Percentiles rank a stretch among this genome's conserved stretches.
Conservation (phyloP, 1,139 yeast species). For the Candida albicans region DNA sequence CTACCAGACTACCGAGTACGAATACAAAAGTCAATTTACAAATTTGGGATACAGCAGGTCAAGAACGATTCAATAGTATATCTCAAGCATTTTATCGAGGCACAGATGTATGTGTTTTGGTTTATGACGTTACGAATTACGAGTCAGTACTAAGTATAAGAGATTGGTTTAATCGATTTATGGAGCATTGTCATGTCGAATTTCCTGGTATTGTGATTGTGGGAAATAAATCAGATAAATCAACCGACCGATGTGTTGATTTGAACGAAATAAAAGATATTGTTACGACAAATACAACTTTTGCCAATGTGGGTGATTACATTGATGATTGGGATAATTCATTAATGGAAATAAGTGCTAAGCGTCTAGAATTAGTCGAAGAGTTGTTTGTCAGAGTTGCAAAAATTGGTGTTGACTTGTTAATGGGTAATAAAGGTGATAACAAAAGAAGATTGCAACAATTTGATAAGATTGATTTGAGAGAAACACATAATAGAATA, state of each 20-base stretch:
- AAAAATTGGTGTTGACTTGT: slow-evolving; percentile 33
- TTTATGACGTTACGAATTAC: slow-evolving; percentile 57
- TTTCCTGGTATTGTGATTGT: slow-evolving; percentile 53
- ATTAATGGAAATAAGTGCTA: slow-evolving; percentile 47
- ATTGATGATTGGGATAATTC: slow-evolving; percentile 43
- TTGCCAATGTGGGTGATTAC: slow-evolving; percentile 32
- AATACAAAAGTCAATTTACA: slow-evolving; percentile 41
- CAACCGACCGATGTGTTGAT: slow-evolving; percentile 40
- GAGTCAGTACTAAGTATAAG: slow-evolving; percentile 52
- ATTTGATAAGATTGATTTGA: slow-evolving; percentile 43
- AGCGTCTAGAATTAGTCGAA: slow-evolving; percentile 37
- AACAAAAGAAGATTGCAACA: slow-evolving; percentile 25
- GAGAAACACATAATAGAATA: slow-evolving; percentile 7
- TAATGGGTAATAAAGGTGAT: slow-evolving; percentile 15
- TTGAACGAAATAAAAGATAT: slow-evolving; percentile 43
- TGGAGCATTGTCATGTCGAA: slow-evolving; percentile 50
- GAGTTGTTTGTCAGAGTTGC: slow-evolving; percentile 46
- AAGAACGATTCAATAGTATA: slow-evolving; percentile 61
- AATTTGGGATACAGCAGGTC: slow-evolving; percentile 71
- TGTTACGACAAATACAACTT: slow-evolving; percentile 27
- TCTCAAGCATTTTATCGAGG: slow-evolving; percentile 63
- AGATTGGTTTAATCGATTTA: slow-evolving; percentile 53
- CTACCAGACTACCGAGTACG: not conserved
- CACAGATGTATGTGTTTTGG: slow-evolving; percentile 56
- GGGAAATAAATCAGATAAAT: slow-evolving; percentile 54